phyloP scores from a whole-genome alignment of 495 filamentous ascomycete species.

The Zalerion maritima region DNA sequence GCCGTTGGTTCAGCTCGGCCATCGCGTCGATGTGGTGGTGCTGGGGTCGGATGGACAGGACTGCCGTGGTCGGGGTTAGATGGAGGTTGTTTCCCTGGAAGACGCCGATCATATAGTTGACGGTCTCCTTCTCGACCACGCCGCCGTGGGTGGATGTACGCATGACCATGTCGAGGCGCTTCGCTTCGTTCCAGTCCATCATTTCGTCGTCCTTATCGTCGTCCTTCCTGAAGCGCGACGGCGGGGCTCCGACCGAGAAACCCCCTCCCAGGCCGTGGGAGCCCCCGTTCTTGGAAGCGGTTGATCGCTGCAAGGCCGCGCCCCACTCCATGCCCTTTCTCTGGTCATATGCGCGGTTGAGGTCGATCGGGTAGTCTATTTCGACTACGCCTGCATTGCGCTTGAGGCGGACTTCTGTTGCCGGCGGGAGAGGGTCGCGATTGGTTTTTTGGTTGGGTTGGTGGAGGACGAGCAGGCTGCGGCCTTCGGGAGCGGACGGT shows the following conservation, averaged over 20 bases:
- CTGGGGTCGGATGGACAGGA: constrained; percentile 31
- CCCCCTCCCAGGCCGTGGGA: constrained; percentile 31
- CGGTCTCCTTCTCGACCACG: constrained; percentile 18
- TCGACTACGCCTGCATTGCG: constrained; percentile 29
- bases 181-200: constrained; percentile 29
- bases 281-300: constrained; percentile 30
- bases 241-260: constrained; percentile 24
- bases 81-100: constrained; percentile 36
- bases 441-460: constrained; percentile 27
- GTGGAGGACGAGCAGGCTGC: constrained; percentile 29
- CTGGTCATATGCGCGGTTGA: constrained; percentile 25
- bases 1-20: constrained; percentile 26
- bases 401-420: constrained; percentile 28
- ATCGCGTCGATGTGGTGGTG: constrained; percentile 33
- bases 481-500: constrained; percentile 22
- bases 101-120: constrained; percentile 32
- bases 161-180: constrained; percentile 27
- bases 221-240: constrained; percentile 5
- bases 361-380: constrained; percentile 30
- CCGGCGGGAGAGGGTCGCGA: constrained; percentile 12
- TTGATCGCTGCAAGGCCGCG: constrained; percentile 22
- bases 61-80: constrained; percentile 28
- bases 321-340: constrained; percentile 33
- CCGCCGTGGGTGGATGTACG: constrained; percentile 30
- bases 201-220: constrained; percentile 15